Evolutionary conservation across 768 basidiomycete genomes (phyloP).

Genomic region (Tylopilus plumbeoviolaceoides): DNA sequence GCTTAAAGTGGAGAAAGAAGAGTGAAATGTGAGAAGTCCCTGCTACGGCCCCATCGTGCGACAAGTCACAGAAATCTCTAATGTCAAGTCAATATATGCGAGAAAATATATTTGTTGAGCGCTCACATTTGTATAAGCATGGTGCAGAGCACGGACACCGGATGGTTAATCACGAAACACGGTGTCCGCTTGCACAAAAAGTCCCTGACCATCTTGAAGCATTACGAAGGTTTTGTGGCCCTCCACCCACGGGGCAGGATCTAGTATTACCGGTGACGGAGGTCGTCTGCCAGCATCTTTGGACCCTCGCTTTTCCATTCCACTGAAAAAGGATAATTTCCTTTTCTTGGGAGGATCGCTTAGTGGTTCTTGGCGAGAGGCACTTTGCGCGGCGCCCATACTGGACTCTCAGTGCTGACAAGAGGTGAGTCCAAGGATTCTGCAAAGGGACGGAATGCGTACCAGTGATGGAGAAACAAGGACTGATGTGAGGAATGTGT

Average conservation of each 20-base stretch:
- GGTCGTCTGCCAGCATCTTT: not conserved
- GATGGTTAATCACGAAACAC: not conserved
- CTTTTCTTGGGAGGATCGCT: not conserved
- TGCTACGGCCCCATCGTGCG: not conserved
- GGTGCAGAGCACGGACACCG: not conserved
- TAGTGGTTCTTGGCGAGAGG: not conserved
- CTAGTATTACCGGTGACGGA: constrained; percentile 6
- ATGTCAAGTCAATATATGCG: not conserved
- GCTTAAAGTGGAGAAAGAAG: not conserved
- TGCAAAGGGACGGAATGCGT: not conserved
- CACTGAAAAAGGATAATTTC: not conserved
- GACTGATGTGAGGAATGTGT: not conserved
- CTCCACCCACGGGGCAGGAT: constrained; percentile 14
- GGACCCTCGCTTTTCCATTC: not conserved
- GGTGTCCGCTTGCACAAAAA: constrained; percentile 9
- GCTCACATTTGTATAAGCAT: not conserved
- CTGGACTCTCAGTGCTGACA: not conserved
- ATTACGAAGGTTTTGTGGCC: constrained; percentile 20
- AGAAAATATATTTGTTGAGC: not conserved
- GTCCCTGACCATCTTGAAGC: constrained; percentile 25
- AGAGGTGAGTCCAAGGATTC: not conserved
- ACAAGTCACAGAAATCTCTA: not conserved
- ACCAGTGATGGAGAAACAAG: not conserved
- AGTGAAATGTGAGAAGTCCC: not conserved
- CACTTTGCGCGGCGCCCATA: not conserved